Base-by-base conservation (phyloP, 2,329 filamentous ascomycete genomes). In the Ceratocystis ficicola region DNA sequence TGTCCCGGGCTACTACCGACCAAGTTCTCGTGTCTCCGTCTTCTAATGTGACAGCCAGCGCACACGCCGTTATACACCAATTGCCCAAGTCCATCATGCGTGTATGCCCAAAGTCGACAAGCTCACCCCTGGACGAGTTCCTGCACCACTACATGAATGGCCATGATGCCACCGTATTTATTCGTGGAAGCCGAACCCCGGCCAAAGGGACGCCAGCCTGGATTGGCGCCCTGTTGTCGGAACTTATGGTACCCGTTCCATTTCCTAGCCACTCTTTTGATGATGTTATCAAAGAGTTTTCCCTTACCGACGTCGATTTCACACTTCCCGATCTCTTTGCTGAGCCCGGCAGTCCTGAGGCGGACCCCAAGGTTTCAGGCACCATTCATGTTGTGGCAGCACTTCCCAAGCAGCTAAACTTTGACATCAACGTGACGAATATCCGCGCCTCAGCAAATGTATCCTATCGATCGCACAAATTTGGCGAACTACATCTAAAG, bases 201-300 rank as follows among this genome's bases (percentile, higher is more conserved):
- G 78, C 82, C 1, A 79, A 85, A 44, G 61, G 30, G 17, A 89
- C 90, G 0, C 94, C 94, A 0, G 78, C 80, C 59, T 99, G 94
- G 94, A 82, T 96, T 61, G 82, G 83, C 15, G 85, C 92, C 63
- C 80, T 99, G 25, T 78, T 97, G 46, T 85, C 86, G 59, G 90
- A 88, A 70, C 83, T 97, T 64, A 92, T 87, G 0, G 80, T 97
- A 0, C 91, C 92, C 2, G 78, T 97, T 5, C 88, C 90, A 5
- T 88, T 97, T 69, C 89, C 90, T 0, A 90, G 90, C 4, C 84
- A 86, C 67, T 86, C 86, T 0, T 86, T 96, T 71, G 90, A 91
- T 69, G 86, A 88, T 69, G 77, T 96, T 17, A 88, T 99, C 73
- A 87, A 86, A 70, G 93, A 94, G 70, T 96, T 97, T 73, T 88